phyloP scores from a whole-genome alignment of 352 stramenopile genomes.

The Pythium aquatile region DNA sequence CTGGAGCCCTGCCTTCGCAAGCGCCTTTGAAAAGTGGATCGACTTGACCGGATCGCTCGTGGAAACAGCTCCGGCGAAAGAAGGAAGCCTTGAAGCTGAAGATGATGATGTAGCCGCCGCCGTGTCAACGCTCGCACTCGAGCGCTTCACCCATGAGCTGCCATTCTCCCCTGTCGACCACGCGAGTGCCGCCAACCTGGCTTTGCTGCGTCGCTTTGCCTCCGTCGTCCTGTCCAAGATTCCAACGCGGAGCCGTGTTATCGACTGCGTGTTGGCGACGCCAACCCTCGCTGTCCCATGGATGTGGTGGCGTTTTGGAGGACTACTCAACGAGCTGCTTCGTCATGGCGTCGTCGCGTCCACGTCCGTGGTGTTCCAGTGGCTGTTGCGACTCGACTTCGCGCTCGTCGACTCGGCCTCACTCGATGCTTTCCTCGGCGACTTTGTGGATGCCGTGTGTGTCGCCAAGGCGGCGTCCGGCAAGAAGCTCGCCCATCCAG shows the following conservation, averaged over 20 bases:
- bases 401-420: background rate
- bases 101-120: background rate
- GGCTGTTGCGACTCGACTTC: slow-evolving; percentile 17
- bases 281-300: background rate
- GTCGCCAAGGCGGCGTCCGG: background rate
- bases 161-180: slow-evolving; percentile 7
- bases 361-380: slow-evolving; percentile 10
- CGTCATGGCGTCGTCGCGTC: slow-evolving; percentile 1
- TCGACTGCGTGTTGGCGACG: background rate
- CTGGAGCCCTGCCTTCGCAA: background rate
- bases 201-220: slow-evolving; percentile 7
- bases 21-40: slow-evolving; percentile 12
- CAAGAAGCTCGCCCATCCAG: slow-evolving; percentile 5
- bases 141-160: background rate
- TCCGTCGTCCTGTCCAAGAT: slow-evolving; percentile 8
- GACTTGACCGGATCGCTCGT: slow-evolving; percentile 8
- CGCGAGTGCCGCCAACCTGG: background rate
- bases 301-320: slow-evolving; percentile 12
- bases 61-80: background rate
- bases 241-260: slow-evolving; percentile 1
- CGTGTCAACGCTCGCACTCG: slow-evolving; percentile 1
- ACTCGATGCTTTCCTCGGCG: slow-evolving; percentile 5
- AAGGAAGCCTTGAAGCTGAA: background rate
- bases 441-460: slow-evolving; percentile 12
- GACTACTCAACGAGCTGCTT: slow-evolving; percentile 11